Base-by-base conservation (phyloP, 176 grass and related monocot species). In the Musa troglodytarum region DNA sequence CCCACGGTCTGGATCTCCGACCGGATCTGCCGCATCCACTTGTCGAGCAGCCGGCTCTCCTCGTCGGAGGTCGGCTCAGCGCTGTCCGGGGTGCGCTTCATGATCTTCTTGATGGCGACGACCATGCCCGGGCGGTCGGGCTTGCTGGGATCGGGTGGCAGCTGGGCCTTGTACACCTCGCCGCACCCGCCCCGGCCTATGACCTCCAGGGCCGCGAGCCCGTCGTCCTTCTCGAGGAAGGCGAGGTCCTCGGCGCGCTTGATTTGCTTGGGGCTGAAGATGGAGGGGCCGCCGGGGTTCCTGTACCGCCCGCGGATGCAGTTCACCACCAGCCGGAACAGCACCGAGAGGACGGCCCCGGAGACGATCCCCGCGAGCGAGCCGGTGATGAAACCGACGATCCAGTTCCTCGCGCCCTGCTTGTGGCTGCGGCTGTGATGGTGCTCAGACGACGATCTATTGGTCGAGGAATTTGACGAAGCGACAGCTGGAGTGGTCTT, bases 241-340 rank as follows among this genome's bases (percentile, higher is more conserved):
- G 88, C 75, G 10, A 98, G 84, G 68, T 89, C 76, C 4, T 91
- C 86, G 7, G 52, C 50, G 0, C 78, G 54, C 50, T 59, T 76
- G 83, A 93, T 91, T 50, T 93, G 53, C 82, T 93, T 93, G 19
- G 86, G 90, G 22, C 82, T 98, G 86, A 82, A 98, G 87, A 99
- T 99, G 63, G 59, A 28, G 9, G 72, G 68, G 8, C 82, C 86
- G 11, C 80, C 83, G 0, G 66, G 49, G 4, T 2, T 70, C 28
- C 69, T 73, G 84, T 87, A 87, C 78, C 88, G 78, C 0, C 90
- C 90, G 20, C 90, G 88, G 72, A 85, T 23, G 69, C 72, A 88
- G 74, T 99, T 99, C 11, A 99, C 64, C 22, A 76, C 66, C 11
- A 94, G 69, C 3, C 95, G 82, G 82, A 94, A 99, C 9, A 91